A percentile compares a stretch with the other conserved stretches of the same genome.
Evolutionary conservation across 495 filamentous ascomycete genomes (phyloP).

Genomic region (Chlorociboria aeruginascens): DNA sequence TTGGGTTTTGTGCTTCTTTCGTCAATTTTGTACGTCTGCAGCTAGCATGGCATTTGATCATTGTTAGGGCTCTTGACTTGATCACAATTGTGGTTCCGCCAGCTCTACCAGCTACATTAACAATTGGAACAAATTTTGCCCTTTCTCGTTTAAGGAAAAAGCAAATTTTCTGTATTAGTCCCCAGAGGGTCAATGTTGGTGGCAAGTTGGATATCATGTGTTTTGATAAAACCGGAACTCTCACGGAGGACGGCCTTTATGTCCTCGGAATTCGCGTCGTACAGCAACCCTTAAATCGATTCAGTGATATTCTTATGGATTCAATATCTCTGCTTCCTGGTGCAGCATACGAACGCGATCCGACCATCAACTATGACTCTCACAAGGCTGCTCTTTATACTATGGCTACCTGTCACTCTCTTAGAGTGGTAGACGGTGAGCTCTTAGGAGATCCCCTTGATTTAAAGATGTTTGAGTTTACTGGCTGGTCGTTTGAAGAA

Average conservation of each 20-base stretch:
- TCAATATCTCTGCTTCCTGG: constrained; percentile 41
- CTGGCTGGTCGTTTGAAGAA: constrained; percentile 86
- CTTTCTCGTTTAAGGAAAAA: constrained; percentile 74
- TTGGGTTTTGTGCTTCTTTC: constrained; percentile 85
- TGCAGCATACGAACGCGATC: constrained; percentile 39
- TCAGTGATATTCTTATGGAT: constrained; percentile 34
- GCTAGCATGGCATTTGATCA: constrained; percentile 77
- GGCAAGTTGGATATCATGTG: constrained; percentile 94
- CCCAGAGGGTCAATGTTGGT: constrained; percentile 89
- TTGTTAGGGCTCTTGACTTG: constrained; percentile 84
- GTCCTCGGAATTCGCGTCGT: constrained; percentile 80
- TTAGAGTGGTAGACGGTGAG: constrained; percentile 76
- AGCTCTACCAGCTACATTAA: constrained; percentile 90
- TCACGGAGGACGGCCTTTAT: constrained; percentile 95
- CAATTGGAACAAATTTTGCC: constrained; percentile 94
- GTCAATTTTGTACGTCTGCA: constrained; percentile 80
- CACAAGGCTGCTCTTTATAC: constrained; percentile 70
- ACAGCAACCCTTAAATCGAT: constrained; percentile 42
- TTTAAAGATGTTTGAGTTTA: constrained; percentile 98
- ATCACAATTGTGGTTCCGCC: constrained; percentile 98
- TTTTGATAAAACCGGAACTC: constrained; percentile 96
- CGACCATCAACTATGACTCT: constrained; percentile 45
- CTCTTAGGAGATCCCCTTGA: constrained; percentile 91
- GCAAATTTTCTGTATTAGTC: constrained; percentile 94
- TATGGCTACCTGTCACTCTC: constrained; percentile 96